phyloP scores from a whole-genome alignment of 768 basidiomycete genomes.

The Leccinum imitatum region DNA sequence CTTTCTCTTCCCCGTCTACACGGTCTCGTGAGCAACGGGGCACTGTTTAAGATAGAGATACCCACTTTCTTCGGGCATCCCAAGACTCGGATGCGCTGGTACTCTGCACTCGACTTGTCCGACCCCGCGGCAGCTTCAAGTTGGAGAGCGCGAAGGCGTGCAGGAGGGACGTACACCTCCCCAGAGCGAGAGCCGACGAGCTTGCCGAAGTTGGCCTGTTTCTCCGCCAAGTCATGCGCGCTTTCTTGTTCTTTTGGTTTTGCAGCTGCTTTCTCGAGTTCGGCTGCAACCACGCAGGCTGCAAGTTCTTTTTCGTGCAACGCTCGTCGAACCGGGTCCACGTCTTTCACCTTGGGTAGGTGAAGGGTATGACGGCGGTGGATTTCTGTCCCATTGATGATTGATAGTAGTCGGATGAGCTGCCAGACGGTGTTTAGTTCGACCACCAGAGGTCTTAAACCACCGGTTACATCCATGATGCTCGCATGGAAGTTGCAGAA shows the following conservation, averaged over 20 bases:
- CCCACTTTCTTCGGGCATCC: slow-evolving; percentile 82
- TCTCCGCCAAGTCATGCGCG: slow-evolving; percentile 54
- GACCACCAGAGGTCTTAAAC: too few species aligned
- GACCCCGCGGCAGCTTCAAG: slow-evolving; percentile 69
- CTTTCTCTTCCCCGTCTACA: slow-evolving; percentile 69
- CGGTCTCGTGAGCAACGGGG: slow-evolving; percentile 11
- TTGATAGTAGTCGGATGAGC: too few species aligned
- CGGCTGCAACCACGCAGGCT: slow-evolving; percentile 60
- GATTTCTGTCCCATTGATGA: too few species aligned
- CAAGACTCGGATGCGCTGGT: slow-evolving; percentile 94
- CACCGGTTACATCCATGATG: too few species aligned
- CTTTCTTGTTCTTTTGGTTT: slow-evolving; percentile 50
- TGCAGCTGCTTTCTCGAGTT: slow-evolving; percentile 56
- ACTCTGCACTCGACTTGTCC: slow-evolving; percentile 86
- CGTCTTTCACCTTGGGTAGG: slow-evolving; percentile 59
- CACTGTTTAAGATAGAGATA: slow-evolving; percentile 24
- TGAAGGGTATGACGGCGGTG: slow-evolving; percentile 4
- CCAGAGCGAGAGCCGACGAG: slow-evolving; percentile 79
- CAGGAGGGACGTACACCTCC: slow-evolving; percentile 96
- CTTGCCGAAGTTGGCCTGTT: slow-evolving; percentile 88
- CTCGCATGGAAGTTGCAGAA: too few species aligned
- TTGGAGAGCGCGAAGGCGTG: slow-evolving; percentile 88
- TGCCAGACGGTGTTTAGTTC: too few species aligned
- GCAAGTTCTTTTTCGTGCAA: slow-evolving; percentile 82
- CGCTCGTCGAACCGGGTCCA: slow-evolving; percentile 75